phyloP scores from a whole-genome alignment of 2,329 filamentous ascomycete species.

The Botrytis sinoallii region DNA sequence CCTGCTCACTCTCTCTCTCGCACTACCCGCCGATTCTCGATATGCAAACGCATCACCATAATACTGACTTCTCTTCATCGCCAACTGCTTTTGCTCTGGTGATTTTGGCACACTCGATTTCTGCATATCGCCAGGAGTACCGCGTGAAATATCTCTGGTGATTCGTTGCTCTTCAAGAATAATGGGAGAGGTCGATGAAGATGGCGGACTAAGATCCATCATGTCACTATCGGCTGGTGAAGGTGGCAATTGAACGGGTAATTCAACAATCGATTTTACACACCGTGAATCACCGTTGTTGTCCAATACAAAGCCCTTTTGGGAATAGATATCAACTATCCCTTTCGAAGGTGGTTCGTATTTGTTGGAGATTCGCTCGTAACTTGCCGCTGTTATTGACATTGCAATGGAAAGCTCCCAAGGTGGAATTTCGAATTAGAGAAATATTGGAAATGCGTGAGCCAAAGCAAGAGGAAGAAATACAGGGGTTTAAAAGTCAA shows the following conservation, averaged over 20 bases:
- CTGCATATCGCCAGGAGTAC: slow-evolving; percentile 33
- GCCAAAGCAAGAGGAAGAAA: neutral
- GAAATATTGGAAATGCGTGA: neutral
- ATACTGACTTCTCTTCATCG: slow-evolving; percentile 36
- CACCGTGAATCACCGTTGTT: slow-evolving; percentile 1
- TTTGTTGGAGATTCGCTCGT: neutral
- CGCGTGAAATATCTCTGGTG: slow-evolving; percentile 33
- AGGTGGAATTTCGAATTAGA: neutral
- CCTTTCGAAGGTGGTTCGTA: slow-evolving; percentile 10
- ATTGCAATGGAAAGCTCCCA: neutral
- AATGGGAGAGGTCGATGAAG: slow-evolving; percentile 18
- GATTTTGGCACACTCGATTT: slow-evolving; percentile 32
- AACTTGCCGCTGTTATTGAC: slow-evolving; percentile 5
- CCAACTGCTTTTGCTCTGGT: slow-evolving; percentile 32
- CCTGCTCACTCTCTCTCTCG: slow-evolving; percentile 33
- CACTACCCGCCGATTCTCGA: slow-evolving; percentile 33
- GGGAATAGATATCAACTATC: neutral
- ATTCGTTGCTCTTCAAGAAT: slow-evolving; percentile 28
- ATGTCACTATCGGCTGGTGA: slow-evolving; percentile 33
- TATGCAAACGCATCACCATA: slow-evolving; percentile 39
- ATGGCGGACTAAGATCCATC: slow-evolving; percentile 24
- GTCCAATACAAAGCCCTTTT: slow-evolving; percentile 3
- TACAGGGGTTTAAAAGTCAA: neutral
- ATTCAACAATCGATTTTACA: slow-evolving; percentile 13
- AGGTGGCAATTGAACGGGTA: slow-evolving; percentile 29